Evolutionary conservation across 164 flowering plant genomes (phyloP).

Genomic region (Umbilicus rupestris): DNA sequence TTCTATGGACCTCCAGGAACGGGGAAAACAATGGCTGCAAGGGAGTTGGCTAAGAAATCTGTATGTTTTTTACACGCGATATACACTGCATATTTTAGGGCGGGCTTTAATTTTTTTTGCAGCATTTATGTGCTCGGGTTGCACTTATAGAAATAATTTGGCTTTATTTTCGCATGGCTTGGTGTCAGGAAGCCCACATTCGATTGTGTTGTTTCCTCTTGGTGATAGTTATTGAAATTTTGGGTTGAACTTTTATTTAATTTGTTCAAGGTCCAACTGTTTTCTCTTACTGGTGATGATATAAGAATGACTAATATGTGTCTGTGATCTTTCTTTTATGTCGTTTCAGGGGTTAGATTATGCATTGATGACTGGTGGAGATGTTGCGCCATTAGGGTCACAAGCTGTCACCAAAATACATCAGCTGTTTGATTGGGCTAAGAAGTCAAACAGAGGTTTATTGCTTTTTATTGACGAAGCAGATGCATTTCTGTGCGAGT

Average conservation of each 20-base stretch:
- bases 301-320: not conserved
- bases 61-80: slow-evolving; percentile 24
- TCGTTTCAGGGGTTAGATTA: slow-evolving; percentile 78
- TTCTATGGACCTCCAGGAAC: slow-evolving; percentile 99
- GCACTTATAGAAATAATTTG: too few relatives aligned
- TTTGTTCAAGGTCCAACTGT: not conserved
- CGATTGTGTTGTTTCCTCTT: not conserved
- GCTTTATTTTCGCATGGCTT: not conserved
- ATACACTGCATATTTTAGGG: not conserved
- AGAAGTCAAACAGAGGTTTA: slow-evolving; percentile 67
- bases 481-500: slow-evolving; percentile 95
- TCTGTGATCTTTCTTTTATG: not conserved
- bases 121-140: too few relatives aligned
- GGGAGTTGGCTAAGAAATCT: slow-evolving; percentile 87
- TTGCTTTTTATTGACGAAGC: slow-evolving; percentile 87
- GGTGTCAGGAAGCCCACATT: not conserved
- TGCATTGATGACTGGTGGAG: slow-evolving; percentile 99
- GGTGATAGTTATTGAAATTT: not conserved
- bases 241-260: not conserved
- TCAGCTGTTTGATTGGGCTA: slow-evolving; percentile 88
- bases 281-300: not conserved
- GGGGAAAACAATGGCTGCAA: slow-evolving; percentile 98
- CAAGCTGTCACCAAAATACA: slow-evolving; percentile 93
- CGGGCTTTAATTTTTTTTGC: not conserved
- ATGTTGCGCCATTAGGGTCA: slow-evolving; percentile 86